Percentiles rank a stretch among this genome's conserved stretches.
phyloP scores from a whole-genome alignment of 768 basidiomycete genomes.

The Lactarius akahatsu region DNA sequence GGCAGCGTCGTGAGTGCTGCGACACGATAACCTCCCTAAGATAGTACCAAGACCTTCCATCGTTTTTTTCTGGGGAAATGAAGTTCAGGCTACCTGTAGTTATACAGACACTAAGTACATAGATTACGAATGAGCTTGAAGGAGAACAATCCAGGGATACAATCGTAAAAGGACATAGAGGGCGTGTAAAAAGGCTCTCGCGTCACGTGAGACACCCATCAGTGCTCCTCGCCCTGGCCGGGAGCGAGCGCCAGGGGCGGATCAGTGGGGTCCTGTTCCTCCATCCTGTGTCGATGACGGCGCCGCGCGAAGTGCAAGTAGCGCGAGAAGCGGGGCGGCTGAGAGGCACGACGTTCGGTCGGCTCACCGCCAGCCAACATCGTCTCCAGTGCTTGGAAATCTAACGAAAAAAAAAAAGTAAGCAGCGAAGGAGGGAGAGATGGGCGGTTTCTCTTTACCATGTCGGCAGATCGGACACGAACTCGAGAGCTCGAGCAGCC shows the following conservation, averaged over 20 bases:
- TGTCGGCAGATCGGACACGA: constrained; percentile 92
- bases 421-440: not conserved
- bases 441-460: constrained; percentile 47
- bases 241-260: constrained; percentile 30
- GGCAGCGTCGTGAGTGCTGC: too few relatives aligned
- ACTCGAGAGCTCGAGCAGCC: constrained; percentile 86
- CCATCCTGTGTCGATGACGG: constrained; percentile 28
- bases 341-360: constrained; percentile 30
- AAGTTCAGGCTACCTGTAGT: not conserved
- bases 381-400: constrained; percentile 40
- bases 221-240: constrained; percentile 10
- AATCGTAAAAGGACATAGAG: not conserved
- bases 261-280: constrained; percentile 33
- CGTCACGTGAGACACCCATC: not conserved
- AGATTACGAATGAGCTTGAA: constrained; percentile 1
- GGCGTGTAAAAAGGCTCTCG: not conserved
- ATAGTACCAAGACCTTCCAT: too few relatives aligned
- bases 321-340: constrained; percentile 36
- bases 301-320: constrained; percentile 37
- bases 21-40: too few relatives aligned
- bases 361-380: constrained; percentile 32
- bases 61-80: not conserved
- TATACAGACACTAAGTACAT: constrained; percentile 5
- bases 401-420: constrained; percentile 24
- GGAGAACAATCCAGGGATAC: not conserved